Conservation (phyloP, 129 eudicot species). For the Cynara cardunculus region DNA sequence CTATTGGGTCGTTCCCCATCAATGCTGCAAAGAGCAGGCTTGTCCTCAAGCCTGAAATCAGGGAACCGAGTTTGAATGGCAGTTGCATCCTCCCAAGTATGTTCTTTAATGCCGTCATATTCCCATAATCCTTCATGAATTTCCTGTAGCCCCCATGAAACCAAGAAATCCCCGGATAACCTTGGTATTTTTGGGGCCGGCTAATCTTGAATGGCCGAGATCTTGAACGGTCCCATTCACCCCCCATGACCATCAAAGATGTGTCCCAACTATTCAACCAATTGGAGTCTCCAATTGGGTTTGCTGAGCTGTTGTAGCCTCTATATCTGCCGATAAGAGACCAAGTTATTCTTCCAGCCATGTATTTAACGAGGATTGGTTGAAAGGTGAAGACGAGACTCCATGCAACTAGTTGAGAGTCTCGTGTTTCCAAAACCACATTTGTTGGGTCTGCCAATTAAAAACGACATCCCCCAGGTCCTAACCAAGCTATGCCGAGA, state of each 20-base stretch:
- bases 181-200: no score
- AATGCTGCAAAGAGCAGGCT: neutral
- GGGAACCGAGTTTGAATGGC: neutral
- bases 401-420: neutral
- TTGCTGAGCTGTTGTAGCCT: no score
- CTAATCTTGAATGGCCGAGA: no score
- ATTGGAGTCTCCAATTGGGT: no score
- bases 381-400: neutral
- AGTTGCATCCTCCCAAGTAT: neutral
- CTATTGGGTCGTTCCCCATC: neutral
- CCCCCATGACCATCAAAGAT: no score
- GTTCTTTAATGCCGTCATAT: neutral
- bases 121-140: no score
- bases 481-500: neutral
- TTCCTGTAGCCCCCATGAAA: no score
- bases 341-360: neutral
- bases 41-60: neutral
- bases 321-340: no score
- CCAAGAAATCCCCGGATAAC: no score
- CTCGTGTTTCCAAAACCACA: neutral
- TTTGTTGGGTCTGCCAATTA: neutral
- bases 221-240: no score
- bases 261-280: neutral
- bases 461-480: neutral
- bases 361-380: neutral